These are phyloP conservation scores for Guadua angustifolia DNA, from an alignment of 176 grass and related monocot species.

Conservation along the genomic window DNA sequence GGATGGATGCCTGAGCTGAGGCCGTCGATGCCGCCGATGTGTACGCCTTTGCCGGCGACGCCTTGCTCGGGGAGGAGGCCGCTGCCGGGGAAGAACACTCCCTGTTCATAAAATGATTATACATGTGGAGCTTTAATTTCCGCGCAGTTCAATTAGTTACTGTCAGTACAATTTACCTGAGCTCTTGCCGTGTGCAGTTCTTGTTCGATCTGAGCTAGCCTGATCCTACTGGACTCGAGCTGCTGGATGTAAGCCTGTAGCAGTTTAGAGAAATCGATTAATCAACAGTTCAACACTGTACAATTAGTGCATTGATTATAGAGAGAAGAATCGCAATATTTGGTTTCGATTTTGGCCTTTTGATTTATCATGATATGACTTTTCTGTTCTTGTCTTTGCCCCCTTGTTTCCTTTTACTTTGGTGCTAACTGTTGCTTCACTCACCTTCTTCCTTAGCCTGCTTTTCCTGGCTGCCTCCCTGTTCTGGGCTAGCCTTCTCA, in stretches of 20 bases:
- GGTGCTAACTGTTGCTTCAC: slow-evolving; percentile 27
- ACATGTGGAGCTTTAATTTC: background rate
- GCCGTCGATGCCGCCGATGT: slow-evolving; percentile 57
- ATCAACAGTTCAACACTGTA: background rate
- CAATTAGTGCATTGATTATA: background rate
- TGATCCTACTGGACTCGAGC: slow-evolving; percentile 86
- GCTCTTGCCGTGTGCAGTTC: slow-evolving; percentile 78
- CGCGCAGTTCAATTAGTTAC: background rate
- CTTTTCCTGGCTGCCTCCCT: slow-evolving; percentile 98
- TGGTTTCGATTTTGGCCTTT: background rate
- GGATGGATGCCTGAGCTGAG: slow-evolving; percentile 56
- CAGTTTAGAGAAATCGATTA: slow-evolving; percentile 6
- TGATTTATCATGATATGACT: background rate
- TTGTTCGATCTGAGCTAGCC: slow-evolving; percentile 86
- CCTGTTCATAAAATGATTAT: slow-evolving; percentile 24
- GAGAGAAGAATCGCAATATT: background rate
- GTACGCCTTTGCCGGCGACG: slow-evolving; percentile 55
- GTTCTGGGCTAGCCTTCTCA: slow-evolving; percentile 98
- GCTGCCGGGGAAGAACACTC: slow-evolving; percentile 53
- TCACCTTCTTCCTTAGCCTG: slow-evolving; percentile 94
- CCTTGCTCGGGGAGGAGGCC: slow-evolving; percentile 60
- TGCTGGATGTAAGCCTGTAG: slow-evolving; percentile 97
- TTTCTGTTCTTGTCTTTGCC: background rate
- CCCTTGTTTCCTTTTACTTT: slow-evolving; percentile 3
- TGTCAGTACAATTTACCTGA: slow-evolving; percentile 51